phyloP scores from a whole-genome alignment of 148 eudicot genomes.

The Rhododendron henanense region DNA sequence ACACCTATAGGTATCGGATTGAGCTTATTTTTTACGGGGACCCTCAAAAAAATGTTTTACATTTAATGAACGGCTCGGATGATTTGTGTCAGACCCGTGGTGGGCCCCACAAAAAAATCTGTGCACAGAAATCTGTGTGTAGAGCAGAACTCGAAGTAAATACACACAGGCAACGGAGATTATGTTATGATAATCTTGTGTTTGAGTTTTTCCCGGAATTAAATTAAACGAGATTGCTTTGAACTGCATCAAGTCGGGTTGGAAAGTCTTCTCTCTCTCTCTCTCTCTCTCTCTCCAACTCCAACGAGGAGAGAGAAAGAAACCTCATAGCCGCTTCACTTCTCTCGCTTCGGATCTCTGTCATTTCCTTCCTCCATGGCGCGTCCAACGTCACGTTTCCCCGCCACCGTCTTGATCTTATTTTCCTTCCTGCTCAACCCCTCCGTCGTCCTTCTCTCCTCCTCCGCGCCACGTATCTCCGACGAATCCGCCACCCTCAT shows the following conservation, averaged over 20 bases:
- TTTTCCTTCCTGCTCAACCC: slow-evolving; percentile 9
- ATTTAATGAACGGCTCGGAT: too few relatives aligned
- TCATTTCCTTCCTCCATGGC: background rate
- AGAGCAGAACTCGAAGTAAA: too few relatives aligned
- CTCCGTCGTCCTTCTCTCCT: slow-evolving; percentile 9
- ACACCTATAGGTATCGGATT: too few relatives aligned
- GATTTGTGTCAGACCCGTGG: too few relatives aligned
- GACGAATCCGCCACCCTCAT: slow-evolving; percentile 8
- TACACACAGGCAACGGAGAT: too few relatives aligned
- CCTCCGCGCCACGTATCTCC: slow-evolving; percentile 16
- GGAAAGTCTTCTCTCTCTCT: background rate
- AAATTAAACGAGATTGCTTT: background rate
- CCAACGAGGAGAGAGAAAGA: background rate
- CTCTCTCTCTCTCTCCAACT: background rate
- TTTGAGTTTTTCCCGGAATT: background rate
- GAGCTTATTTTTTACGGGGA: too few relatives aligned
- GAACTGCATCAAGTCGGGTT: background rate
- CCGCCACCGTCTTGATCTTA: slow-evolving; percentile 19
- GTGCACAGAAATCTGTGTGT: too few relatives aligned
- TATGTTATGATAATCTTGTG: too few relatives aligned
- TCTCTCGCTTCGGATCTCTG: background rate
- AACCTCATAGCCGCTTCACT: background rate
- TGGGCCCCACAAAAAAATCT: too few relatives aligned
- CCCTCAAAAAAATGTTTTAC: too few relatives aligned
- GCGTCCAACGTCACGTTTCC: slow-evolving; percentile 27